A percentile compares a stretch with the other conserved stretches of the same genome.
Conservation (phyloP, 805 yeast genomes). For the Starmerella stigmatis region DNA sequence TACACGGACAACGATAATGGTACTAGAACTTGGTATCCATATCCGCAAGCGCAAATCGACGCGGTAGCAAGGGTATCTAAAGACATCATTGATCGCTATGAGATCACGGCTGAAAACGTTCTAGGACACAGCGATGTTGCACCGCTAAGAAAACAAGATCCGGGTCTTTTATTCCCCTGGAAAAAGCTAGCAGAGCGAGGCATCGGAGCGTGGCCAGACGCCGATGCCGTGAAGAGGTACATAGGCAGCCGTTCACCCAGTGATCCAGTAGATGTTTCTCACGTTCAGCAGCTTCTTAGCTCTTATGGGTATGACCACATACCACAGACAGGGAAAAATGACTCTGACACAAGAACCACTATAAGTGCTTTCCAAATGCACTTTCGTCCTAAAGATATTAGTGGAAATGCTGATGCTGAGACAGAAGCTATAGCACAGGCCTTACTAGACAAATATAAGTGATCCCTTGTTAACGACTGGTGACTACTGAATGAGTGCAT, state of each 20-base stretch:
- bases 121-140: conserved; percentile 3
- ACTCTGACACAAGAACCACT: not conserved
- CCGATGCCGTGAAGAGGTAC: not conserved
- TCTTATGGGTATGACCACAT: not conserved
- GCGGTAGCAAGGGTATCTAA: not conserved
- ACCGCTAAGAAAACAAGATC: not conserved
- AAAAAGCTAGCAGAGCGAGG: not conserved
- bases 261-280: not conserved
- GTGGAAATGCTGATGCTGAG: conserved; percentile 2
- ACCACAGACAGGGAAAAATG: not conserved
- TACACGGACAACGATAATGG: not conserved
- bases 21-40: conserved; percentile 1
- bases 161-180: not conserved
- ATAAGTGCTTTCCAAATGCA: conserved; percentile 4
- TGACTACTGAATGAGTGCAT: not conserved
- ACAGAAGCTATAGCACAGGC: conserved; percentile 1
- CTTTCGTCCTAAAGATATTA: not conserved
- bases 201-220: conserved; percentile 1
- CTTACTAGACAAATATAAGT: not conserved
- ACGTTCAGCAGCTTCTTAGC: conserved; percentile 1
- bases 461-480: not conserved
- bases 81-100: conserved; percentile 4
- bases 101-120: not conserved
- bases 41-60: not conserved
- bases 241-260: not conserved